A percentile compares a stretch with the other conserved stretches of the same genome.
Conservation (phyloP, 345 rosid species). For the Eucalyptus urophylla region DNA sequence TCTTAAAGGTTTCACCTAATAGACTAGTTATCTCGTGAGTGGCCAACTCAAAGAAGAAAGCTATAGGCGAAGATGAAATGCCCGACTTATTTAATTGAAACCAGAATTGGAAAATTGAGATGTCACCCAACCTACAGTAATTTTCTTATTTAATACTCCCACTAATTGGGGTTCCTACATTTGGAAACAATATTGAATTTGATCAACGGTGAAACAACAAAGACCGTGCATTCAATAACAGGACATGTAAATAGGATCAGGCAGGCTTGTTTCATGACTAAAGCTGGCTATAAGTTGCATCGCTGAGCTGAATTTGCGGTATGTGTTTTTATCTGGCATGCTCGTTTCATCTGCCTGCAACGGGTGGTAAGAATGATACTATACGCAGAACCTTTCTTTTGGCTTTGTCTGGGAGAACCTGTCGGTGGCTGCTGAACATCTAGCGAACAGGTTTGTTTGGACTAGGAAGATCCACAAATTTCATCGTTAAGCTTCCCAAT, state of each 20-base stretch:
- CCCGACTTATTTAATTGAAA: no score
- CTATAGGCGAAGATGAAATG: no score
- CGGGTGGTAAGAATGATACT: not conserved
- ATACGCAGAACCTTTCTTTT: not conserved
- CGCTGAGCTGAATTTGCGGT: not conserved
- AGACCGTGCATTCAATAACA: not conserved
- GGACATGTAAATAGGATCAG: not conserved
- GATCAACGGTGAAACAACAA: not conserved
- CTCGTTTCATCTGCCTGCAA: not conserved
- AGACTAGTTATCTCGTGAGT: no score
- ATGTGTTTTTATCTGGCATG: not conserved
- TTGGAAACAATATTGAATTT: not conserved
- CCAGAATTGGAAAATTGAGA: no score
- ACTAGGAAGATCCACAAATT: not conserved
- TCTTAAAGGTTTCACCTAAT: no score
- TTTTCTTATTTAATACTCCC: not conserved
- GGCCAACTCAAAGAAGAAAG: no score
- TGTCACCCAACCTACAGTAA: not conserved
- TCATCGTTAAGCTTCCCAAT: slow-evolving; percentile 4
- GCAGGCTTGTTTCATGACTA: not conserved
- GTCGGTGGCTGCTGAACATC: not conserved
- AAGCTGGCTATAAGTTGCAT: not conserved
- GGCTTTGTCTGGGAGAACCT: not conserved
- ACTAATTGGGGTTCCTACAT: not conserved
- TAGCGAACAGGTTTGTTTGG: slow-evolving; percentile 2